These are phyloP conservation scores for Hypoxylon sp. DNA, from an alignment of 2,329 filamentous ascomycete species.

Conservation along the genomic window DNA sequence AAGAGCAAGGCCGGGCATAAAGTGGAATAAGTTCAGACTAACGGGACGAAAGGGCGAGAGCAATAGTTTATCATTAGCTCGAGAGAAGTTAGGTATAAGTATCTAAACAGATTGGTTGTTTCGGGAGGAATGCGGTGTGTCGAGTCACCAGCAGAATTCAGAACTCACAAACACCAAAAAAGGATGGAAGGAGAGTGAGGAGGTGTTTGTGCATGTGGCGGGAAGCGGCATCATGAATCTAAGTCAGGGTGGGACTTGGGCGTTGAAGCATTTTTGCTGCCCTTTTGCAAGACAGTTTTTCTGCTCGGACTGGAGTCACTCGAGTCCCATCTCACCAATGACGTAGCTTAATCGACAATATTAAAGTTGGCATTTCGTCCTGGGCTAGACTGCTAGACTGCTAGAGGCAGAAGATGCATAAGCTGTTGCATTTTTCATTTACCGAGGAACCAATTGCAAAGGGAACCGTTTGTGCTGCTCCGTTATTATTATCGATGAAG, in stretches of 20 bases:
- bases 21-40: constrained; percentile 19
- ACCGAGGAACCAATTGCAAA: constrained; percentile 33
- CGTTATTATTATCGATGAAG: constrained; percentile 18
- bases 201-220: constrained; percentile 40
- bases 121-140: constrained; percentile 39
- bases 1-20: constrained; percentile 31
- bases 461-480: constrained; percentile 19
- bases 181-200: constrained; percentile 25
- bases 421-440: constrained; percentile 24
- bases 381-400: neutral
- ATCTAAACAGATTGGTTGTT: constrained; percentile 22
- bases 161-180: constrained; percentile 33
- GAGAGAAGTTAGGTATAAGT: constrained; percentile 14
- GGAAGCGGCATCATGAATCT: constrained; percentile 42
- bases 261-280: constrained; percentile 34
- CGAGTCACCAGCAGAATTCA: constrained; percentile 29
- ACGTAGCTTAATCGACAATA: constrained; percentile 38
- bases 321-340: constrained; percentile 33
- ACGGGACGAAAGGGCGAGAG: constrained; percentile 5
- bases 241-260: constrained; percentile 41
- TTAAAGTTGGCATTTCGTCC: constrained; percentile 2
- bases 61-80: constrained; percentile 23
- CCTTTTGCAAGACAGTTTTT: constrained; percentile 14
- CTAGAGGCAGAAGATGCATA: constrained; percentile 4
- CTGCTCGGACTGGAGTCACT: constrained; percentile 30